Conservation (phyloP, 1,139 yeast species). For the Suhomyces kunorum region DNA sequence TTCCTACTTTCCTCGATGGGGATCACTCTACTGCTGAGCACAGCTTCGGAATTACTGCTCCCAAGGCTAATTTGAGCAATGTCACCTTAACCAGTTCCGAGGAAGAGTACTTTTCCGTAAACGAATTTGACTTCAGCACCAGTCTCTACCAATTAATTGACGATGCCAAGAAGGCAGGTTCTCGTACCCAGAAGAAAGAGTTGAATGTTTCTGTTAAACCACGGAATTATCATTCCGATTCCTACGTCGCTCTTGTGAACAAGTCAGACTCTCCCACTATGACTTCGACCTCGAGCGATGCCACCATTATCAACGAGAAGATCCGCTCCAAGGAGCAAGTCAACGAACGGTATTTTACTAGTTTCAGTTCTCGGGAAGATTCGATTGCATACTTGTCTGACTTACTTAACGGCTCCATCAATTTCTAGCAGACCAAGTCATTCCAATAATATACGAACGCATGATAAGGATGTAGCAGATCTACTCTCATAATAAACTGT, state of each 20-base stretch:
- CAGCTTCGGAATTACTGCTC: neutral
- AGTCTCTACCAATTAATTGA: constrained; percentile 9
- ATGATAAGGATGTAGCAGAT: no score
- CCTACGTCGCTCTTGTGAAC: constrained; percentile 1
- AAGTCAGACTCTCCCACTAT: constrained; percentile 4
- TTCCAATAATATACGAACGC: neutral
- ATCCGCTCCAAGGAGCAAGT: constrained; percentile 2
- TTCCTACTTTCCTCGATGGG: neutral
- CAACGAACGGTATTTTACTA: constrained; percentile 57
- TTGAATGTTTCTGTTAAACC: neutral
- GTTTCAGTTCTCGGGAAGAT: constrained; percentile 17
- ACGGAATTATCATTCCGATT: neutral
- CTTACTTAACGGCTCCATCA: constrained; percentile 31
- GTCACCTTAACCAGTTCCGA: constrained; percentile 26
- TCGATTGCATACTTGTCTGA: constrained; percentile 40
- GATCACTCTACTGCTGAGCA: neutral
- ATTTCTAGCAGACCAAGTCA: constrained; percentile 4
- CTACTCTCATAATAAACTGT: no score
- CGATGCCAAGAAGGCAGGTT: constrained; percentile 10
- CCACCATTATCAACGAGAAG: constrained; percentile 31
- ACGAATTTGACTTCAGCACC: constrained; percentile 24
- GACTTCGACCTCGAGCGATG: constrained; percentile 36
- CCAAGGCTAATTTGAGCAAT: constrained; percentile 9
- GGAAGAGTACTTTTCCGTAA: constrained; percentile 38
- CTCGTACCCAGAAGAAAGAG: neutral